Evolutionary conservation across 176 grass and related monocot species (phyloP).

Genomic region (Cocos nucifera): DNA sequence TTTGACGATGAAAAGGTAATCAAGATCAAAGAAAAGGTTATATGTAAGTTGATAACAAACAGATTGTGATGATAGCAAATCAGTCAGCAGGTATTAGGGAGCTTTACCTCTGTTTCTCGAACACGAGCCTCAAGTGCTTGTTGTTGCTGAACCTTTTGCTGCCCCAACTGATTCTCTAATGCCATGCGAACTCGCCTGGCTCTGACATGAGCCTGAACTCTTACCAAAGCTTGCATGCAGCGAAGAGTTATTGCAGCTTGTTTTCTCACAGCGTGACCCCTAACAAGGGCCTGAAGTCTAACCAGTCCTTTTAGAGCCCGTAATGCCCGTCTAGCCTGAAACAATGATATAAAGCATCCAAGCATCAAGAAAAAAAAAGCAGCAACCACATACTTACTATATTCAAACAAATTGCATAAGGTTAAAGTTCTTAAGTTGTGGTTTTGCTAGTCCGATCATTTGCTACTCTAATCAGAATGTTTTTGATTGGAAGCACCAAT

Average conservation of each 20-base stretch:
- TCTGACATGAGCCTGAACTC: conserved; percentile 86
- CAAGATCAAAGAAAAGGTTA: too few species aligned
- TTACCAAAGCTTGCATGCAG: conserved; percentile 92
- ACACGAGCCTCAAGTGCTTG: conserved; percentile 34
- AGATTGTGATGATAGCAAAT: too few species aligned
- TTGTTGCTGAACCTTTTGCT: conserved; percentile 37
- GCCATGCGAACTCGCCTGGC: conserved; percentile 75
- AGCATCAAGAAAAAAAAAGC: too few species aligned
- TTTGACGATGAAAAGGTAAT: too few species aligned
- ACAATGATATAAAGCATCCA: neutral
- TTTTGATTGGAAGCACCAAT: too few species aligned
- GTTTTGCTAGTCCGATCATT: too few species aligned
- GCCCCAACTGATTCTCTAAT: conserved; percentile 72
- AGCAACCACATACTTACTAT: too few species aligned
- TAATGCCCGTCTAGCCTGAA: conserved; percentile 86
- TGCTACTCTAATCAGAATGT: too few species aligned
- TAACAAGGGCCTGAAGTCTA: conserved; percentile 93
- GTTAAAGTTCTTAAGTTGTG: too few species aligned
- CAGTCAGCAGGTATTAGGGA: conserved; percentile 3
- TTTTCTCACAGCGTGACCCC: conserved; percentile 94
- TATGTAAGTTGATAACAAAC: too few species aligned
- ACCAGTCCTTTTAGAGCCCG: conserved; percentile 83
- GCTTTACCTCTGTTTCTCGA: conserved; percentile 69
- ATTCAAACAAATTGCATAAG: too few species aligned
- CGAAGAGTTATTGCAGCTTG: conserved; percentile 85